Percentiles rank a stretch among this genome's conserved stretches.
Conservation (phyloP, 805 yeast species). For the Nakazawaea sp. region DNA sequence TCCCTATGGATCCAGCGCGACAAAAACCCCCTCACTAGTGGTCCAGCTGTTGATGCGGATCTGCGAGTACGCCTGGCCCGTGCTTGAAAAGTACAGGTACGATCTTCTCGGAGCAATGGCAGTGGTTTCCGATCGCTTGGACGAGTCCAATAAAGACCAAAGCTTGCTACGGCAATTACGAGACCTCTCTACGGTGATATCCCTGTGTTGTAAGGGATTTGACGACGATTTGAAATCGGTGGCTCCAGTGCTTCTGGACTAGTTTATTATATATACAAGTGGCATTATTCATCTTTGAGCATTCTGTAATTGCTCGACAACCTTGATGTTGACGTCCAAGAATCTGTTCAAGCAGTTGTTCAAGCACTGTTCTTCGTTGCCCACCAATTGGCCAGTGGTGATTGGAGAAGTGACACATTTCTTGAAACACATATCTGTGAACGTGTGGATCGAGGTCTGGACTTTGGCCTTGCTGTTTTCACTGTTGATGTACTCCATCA, state of each 20-base stretch:
- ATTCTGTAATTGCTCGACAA: conserved; percentile 46
- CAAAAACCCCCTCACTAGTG: no score
- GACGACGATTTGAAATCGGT: neutral
- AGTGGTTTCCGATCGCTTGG: no score
- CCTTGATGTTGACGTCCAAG: conserved; percentile 79
- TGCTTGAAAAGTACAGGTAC: conserved; percentile 4
- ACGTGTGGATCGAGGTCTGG: conserved; percentile 78
- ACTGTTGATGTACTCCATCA: conserved; percentile 66
- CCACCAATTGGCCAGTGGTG: conserved; percentile 40
- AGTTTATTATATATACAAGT: conserved; percentile 2
- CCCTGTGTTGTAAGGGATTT: neutral
- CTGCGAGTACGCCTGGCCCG: conserved; percentile 9
- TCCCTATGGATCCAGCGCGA: conserved; percentile 1
- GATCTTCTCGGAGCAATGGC: conserved; percentile 5
- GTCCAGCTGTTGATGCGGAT: neutral
- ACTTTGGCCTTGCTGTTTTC: conserved; percentile 86
- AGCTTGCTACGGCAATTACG: neutral
- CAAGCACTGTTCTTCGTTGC: conserved; percentile 66
- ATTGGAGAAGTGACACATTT: conserved; percentile 56
- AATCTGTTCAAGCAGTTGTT: conserved; percentile 78
- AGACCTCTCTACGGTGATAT: neutral
- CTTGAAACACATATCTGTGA: conserved; percentile 87
- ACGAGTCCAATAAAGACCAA: neutral
- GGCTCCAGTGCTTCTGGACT: neutral
- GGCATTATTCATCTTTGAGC: conserved; percentile 2